Evolutionary conservation across 495 filamentous ascomycete species (phyloP), one percentile per base, ranked within the genome.

Genomic region (Amorphotheca resinae): DNA sequence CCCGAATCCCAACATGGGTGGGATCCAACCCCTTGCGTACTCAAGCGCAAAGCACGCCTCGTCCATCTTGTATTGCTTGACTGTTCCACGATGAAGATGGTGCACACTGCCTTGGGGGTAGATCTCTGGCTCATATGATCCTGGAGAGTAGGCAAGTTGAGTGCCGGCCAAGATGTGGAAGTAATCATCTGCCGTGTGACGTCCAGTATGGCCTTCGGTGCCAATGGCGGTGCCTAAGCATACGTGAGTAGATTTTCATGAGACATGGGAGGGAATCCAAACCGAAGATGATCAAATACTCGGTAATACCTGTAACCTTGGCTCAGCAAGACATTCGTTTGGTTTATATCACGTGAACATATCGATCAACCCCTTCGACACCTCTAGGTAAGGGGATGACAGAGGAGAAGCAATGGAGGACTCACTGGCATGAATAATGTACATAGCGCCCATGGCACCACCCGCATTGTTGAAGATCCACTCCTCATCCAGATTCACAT

Each of bases 131-230:
- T 74, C 70, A 66, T 74, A 84, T 49, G 67, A 53, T 42, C 82
- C 82, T 9, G 84, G 77, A 3, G 71, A 66, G 68, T 81, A 80
- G 42, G 84, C 81, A 32, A 72, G 63, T 60, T 93, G 78, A 41
- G 74, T 76, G 46, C 85, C 85, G 17, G 64, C 60, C 22, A 93
- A 71, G 70, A 93, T 91, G 68, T 87, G 76, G 73, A 93, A 93
- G 73, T 87, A 93, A 67, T 93, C 85, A 63, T 93, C 83, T 3
- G 84, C 84, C 22, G 85, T 86, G 67, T 91, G 85, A 25, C 84
- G 77, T 42, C 85, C 85, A 9, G 79, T 74, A 69, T 93, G 85
- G 42, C 85, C 85, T 59, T 93, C 85, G 9, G 85, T 93, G 50
- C 85, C 85, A 47, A 89, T 68, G n/a, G 85, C 74, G 2, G 85